phyloP scores from a whole-genome alignment of 371 early-diverging fungal genomes.

The Apophysomyces elegans region DNA sequence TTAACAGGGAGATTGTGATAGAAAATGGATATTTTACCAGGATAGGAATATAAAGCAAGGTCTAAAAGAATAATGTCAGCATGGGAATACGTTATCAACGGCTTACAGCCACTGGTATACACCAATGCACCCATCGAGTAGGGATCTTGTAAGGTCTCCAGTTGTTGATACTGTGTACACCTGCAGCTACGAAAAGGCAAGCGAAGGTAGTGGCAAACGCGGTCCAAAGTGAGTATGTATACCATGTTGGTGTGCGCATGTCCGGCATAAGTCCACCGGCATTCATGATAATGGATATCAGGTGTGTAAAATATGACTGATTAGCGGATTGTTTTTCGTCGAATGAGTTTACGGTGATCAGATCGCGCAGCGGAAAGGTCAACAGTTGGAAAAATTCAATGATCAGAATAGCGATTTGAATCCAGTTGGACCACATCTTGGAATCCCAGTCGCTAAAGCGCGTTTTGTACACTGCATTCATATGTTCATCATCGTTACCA shows the following conservation, averaged over 20 bases:
- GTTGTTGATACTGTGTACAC: constrained; percentile 42
- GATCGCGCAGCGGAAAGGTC: constrained; percentile 59
- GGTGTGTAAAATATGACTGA: constrained; percentile 23
- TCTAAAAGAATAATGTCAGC: constrained; percentile 23
- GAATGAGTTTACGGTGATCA: constrained; percentile 47
- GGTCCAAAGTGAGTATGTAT: constrained; percentile 54
- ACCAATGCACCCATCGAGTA: constrained; percentile 63
- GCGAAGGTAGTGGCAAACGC: constrained; percentile 35
- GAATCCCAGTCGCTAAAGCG: constrained; percentile 45
- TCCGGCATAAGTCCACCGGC: constrained; percentile 54
- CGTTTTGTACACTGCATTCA: constrained; percentile 48
- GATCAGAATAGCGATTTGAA: constrained; percentile 58
- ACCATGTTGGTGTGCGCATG: constrained; percentile 57
- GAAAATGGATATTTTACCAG: constrained; percentile 28
- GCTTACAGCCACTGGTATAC: constrained; percentile 61
- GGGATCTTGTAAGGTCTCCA: constrained; percentile 49
- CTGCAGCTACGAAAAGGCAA: constrained; percentile 33
- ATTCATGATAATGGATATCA: constrained; percentile 41
- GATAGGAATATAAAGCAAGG: constrained; percentile 51
- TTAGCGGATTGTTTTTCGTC: constrained; percentile 14
- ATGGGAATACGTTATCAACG: neutral
- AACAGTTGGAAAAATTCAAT: constrained; percentile 66
- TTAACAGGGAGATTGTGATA: neutral
- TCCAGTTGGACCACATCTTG: constrained; percentile 57
- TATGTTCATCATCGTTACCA: constrained; percentile 46